A percentile compares a stretch with the other conserved stretches of the same genome.
phyloP scores from a whole-genome alignment of 2,329 filamentous ascomycete species.

The Alternaria postmessia region DNA sequence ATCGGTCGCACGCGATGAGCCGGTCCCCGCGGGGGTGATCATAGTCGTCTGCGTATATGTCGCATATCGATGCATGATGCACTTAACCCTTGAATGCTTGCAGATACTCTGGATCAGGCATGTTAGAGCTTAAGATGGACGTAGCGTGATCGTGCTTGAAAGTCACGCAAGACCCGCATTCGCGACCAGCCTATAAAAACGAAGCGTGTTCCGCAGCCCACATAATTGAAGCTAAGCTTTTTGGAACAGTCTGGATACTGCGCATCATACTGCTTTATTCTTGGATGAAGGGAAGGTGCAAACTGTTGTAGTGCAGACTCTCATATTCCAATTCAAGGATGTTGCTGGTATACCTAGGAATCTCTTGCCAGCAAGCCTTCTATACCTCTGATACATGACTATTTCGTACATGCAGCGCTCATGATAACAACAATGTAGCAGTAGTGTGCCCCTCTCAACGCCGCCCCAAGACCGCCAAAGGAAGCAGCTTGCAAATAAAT shows the following conservation, averaged over 20 bases:
- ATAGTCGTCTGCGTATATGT: not conserved
- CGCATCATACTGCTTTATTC: not conserved
- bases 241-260: not conserved
- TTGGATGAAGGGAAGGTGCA: not conserved
- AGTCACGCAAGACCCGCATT: constrained; percentile 6
- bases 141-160: not conserved
- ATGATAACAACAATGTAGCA: constrained; percentile 13
- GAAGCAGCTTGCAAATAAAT: constrained; percentile 11
- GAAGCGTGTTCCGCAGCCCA: constrained; percentile 8
- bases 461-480: constrained; percentile 42
- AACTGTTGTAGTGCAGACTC: not conserved
- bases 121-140: not conserved
- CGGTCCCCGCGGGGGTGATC: constrained; percentile 4
- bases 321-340: constrained; percentile 10
- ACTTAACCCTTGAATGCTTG: not conserved
- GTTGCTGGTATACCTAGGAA: constrained; percentile 9
- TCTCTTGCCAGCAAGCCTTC: constrained; percentile 25
- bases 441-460: constrained; percentile 28
- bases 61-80: not conserved
- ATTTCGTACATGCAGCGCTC: constrained; percentile 21
- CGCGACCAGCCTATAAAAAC: constrained; percentile 8
- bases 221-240: not conserved
- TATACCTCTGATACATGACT: constrained; percentile 11
- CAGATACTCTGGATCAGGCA: not conserved
- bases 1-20: constrained; percentile 6